phyloP scores from a whole-genome alignment of 2,329 filamentous ascomycete species.

The Coniella lustricola region DNA sequence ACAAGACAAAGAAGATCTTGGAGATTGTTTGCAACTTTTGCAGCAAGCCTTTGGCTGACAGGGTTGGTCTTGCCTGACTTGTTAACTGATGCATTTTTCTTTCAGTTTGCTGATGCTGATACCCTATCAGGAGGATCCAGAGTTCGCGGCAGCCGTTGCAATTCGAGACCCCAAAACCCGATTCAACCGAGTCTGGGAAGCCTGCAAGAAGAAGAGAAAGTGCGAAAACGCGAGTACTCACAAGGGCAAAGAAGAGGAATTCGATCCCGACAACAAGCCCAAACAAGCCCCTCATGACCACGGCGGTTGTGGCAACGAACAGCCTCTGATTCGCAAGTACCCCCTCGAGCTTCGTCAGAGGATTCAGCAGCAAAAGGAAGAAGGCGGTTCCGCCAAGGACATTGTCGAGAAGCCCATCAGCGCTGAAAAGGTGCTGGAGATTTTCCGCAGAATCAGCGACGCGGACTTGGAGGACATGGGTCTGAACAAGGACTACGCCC shows the following conservation, averaged over 20 bases:
- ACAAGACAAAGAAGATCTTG: conserved; percentile 98
- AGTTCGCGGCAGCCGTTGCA: conserved; percentile 73
- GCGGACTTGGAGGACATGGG: conserved; percentile 81
- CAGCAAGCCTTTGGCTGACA: conserved; percentile 93
- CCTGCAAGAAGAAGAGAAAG: conserved; percentile 80
- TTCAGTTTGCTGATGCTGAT: conserved; percentile 36
- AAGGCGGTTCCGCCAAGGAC: conserved; percentile 52
- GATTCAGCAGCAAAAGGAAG: conserved; percentile 30
- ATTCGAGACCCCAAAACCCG: conserved; percentile 89
- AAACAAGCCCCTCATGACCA: conserved; percentile 55
- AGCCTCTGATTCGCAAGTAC: conserved; percentile 81
- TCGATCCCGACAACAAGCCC: conserved; percentile 51
- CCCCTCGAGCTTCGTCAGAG: conserved; percentile 66
- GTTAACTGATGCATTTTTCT: conserved; percentile 39
- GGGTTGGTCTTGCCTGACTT: conserved; percentile 68
- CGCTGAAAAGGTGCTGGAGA: conserved; percentile 77
- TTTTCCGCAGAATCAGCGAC: conserved; percentile 79
- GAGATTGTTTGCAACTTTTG: conserved; percentile 99
- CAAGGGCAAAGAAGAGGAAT: conserved; percentile 62
- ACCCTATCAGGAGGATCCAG: conserved; percentile 67
- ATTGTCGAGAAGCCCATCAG: conserved; percentile 43
- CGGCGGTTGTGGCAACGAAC: conserved; percentile 86
- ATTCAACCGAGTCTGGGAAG: conserved; percentile 85
- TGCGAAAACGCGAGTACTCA: conserved; percentile 73
- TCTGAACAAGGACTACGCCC: conserved; percentile 87